Base-by-base conservation (phyloP, 768 basidiomycete genomes). In the Hortiboletus campestris region DNA sequence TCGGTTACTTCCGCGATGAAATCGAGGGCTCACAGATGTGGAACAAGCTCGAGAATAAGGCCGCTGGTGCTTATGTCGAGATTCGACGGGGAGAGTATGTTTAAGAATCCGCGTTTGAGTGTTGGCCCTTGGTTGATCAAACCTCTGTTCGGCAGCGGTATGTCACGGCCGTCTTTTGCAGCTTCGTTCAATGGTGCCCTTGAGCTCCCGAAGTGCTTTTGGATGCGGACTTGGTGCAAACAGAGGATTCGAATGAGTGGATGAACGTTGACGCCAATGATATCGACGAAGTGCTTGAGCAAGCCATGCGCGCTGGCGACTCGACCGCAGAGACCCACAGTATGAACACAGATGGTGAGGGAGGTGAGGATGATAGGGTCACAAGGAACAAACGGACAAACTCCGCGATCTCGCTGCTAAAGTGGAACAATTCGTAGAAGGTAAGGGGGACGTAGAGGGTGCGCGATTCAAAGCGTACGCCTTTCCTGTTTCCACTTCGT, bases 381-480 rank as follows among this genome's bases (percentile, higher is more conserved):
- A 80, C 83, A 8, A 80, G 28, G 79, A 82, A 55, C 88, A 92
- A 67, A 87, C 93, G 11, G 69, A 78, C 20, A 83, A 81, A 56
- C 73, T 98, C 31, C 84, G 84, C 62, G 80, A 82, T 56, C 78
- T 99, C 49, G 95, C 97, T 12, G 74, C 80, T 56, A 91, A 91
- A 67, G 92, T 99, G 1, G 88, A 91, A 62, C 75, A 77, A n/a
- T 99, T 99, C 67, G 86, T 99, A 2, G 85, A 93, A 62, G 94
- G 90, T 3, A 74, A 95, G 66, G 97, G 97, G 2, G 88, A 91
- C 56, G 57, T 97, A 10, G 88, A 92, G 58, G 97, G 97, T 4
- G 97, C 94, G 0, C 74, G 78, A 59, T 96, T 99, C 65, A 84
- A 86, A 51, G 96, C 98, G 95, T 98, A 73, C 66, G 89, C 76